Evolutionary conservation across 768 basidiomycete genomes (phyloP), one percentile per base, ranked within the genome.

Genomic region (Auricularia heimuer): DNA sequence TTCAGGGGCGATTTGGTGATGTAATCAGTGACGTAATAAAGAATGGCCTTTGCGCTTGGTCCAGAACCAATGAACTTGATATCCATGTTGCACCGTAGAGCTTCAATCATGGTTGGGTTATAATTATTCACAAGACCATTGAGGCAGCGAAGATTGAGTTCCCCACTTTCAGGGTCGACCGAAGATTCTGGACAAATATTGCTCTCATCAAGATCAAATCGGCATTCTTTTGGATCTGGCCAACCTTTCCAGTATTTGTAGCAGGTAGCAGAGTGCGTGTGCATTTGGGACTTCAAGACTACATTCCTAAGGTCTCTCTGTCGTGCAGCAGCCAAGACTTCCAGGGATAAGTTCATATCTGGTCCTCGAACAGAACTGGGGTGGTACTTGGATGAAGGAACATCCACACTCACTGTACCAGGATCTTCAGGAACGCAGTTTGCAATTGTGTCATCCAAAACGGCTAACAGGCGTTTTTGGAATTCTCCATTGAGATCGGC

Each of bases 101-200:
- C 67, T n/a, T 72, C 45, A 1, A 81, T 12, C 0, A 82, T 79
- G 0, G 74, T 77, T 0, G 58, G 63, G 68, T 81, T 81, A 63
- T 77, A 82, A 62, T 80, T 75, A 54, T 81, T 82, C 0, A 82
- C 77, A 58, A 78, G 34, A 0, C 78, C 76, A 71, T 83, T 73
- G 0, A 80, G 51, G 44, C 74, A 72, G 0, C 72, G 68, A 0
- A 80, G 61, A 14, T 12, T 60, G 0, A 81, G 44, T 7, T 33
- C 35, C 0, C 42, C 54, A 29, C 63, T 64, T 3, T 65, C 64
- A 1, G 34, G 34, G 37, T 35, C 75, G 71, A 1, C 7, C 18
- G 12, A 3, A 18, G 62, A 68, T 24, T 64, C 67, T 1, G 61
- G 61, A 18, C 61, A 65, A 63, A 67, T 29, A 64, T 66, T 61